Base-by-base conservation (phyloP, 179 eudicot genomes). In the Camellia oleifera region DNA sequence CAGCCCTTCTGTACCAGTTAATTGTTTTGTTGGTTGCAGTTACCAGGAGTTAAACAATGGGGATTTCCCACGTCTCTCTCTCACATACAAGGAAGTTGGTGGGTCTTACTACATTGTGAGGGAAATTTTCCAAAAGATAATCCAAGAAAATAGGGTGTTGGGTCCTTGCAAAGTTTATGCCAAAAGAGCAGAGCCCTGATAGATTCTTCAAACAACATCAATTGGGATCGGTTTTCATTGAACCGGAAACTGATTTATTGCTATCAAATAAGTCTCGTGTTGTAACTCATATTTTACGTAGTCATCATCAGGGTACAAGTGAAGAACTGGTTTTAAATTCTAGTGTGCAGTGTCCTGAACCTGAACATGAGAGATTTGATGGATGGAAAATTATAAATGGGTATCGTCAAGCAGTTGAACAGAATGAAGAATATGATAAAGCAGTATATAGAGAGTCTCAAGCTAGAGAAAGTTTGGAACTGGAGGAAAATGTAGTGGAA, bases 41-140 rank as follows among this genome's bases (percentile, higher is more conserved):
- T 87, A 95, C 82, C 98, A 95, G 88, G 84, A 76, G 69, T 77
- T 77, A 75, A 95, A 94, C 78, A 84, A 88, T 68, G 99, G 98
- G 74, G 86, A 80, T 76, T 95, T 95, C 74, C 99, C 99, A 48
- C 92, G 98, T 4, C 87, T 95, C 83, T 92, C 81, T 82, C 91
- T 94, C 54, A 91, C 99, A 26, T 94, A 90, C 82, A 94, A 94
- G 85, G 98, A 95, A 90, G 96, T 95, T 82, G 99, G 99, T 77
- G 98, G 99, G 45, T 95, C 99, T 11, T 95, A 90, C 87, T 94
- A 95, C 78, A 94, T 91, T 69, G 92, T 95, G 76, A 88, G 98
- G 20, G 97, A 95, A 84, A 86, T 92, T 78, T 94, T 95, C 79
- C 87, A 98, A 76, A 98, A 93, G 73, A 85, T 93, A 69, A 95